Conservation (phyloP, 768 basidiomycete genomes). For the Rhizopogon vulgaris region DNA sequence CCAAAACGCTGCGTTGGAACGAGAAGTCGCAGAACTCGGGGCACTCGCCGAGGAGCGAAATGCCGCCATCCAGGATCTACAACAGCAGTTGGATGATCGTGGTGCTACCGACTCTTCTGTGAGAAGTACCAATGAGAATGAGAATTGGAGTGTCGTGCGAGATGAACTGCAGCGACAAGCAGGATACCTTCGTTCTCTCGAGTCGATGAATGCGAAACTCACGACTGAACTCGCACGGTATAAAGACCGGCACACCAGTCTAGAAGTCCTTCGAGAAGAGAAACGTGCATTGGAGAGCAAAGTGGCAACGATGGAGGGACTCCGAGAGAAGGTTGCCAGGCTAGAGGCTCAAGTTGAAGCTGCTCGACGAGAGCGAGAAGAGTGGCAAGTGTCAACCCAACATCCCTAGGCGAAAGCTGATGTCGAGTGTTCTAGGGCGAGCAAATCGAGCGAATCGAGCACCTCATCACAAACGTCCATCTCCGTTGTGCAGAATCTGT, state of each 20-base stretch:
- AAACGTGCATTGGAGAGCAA: slow-evolving; percentile 58
- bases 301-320: slow-evolving; percentile 41
- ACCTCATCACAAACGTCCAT: slow-evolving; percentile 43
- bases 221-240: slow-evolving; percentile 47
- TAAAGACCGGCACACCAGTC: slow-evolving; percentile 48
- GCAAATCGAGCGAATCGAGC: slow-evolving; percentile 25
- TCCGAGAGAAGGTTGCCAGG: slow-evolving; percentile 47
- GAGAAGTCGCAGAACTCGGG: slow-evolving; percentile 40
- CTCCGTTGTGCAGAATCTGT: slow-evolving; percentile 50
- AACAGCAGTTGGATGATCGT: slow-evolving; percentile 41
- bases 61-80: slow-evolving; percentile 36
- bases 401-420: background rate
- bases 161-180: slow-evolving; percentile 68
- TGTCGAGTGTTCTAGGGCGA: slow-evolving; percentile 28
- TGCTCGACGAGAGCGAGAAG: slow-evolving; percentile 47
- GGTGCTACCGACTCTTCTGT: slow-evolving; percentile 25
- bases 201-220: slow-evolving; percentile 52
- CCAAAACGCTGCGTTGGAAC: slow-evolving; percentile 40
- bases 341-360: slow-evolving; percentile 66
- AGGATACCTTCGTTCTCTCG: slow-evolving; percentile 51
- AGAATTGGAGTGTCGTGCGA: slow-evolving; percentile 56
- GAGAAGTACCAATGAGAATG: slow-evolving; percentile 34
- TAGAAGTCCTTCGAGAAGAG: slow-evolving; percentile 72
- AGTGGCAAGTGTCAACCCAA: slow-evolving; percentile 37
- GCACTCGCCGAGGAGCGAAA: slow-evolving; percentile 36